A percentile compares a stretch with the other conserved stretches of the same genome.
These are phyloP conservation scores for Ogataea salicorniae DNA, from an alignment of 805 yeast species.

Conservation along the genomic window DNA sequence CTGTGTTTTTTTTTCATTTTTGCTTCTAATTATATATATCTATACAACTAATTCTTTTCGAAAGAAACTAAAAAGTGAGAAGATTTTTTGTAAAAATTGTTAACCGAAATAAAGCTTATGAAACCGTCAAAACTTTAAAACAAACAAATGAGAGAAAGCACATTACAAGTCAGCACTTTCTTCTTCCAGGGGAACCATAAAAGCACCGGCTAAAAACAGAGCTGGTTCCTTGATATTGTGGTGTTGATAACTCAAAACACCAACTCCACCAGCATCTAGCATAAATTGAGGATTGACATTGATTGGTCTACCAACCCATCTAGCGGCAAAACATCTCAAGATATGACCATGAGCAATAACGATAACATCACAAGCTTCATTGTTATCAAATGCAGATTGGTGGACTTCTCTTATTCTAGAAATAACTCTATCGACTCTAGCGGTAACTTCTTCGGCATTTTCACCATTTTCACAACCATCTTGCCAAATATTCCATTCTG, in stretches of 20 bases:
- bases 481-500: slow-evolving; percentile 75
- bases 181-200: slow-evolving; percentile 64
- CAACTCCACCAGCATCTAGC: slow-evolving; percentile 93
- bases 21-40: no score
- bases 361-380: slow-evolving; percentile 63
- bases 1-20: background rate
- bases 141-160: background rate
- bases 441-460: slow-evolving; percentile 55
- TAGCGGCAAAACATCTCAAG: slow-evolving; percentile 78
- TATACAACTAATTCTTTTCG: no score
- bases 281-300: slow-evolving; percentile 69
- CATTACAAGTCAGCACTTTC: slow-evolving; percentile 30
- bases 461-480: slow-evolving; percentile 96
- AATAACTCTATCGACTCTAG: slow-evolving; percentile 69
- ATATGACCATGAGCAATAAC: slow-evolving; percentile 94
- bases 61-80: no score
- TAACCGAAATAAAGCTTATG: no score
- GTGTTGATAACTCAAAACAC: slow-evolving; percentile 88
- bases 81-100: no score
- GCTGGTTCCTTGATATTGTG: slow-evolving; percentile 84
- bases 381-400: slow-evolving; percentile 41
- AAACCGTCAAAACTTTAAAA: no score
- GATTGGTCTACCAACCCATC: slow-evolving; percentile 72
- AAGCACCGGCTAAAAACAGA: slow-evolving; percentile 76
- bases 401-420: slow-evolving; percentile 59